Base-by-base conservation (phyloP, 2,329 filamentous ascomycete genomes). In the Aspergillus candidus region DNA sequence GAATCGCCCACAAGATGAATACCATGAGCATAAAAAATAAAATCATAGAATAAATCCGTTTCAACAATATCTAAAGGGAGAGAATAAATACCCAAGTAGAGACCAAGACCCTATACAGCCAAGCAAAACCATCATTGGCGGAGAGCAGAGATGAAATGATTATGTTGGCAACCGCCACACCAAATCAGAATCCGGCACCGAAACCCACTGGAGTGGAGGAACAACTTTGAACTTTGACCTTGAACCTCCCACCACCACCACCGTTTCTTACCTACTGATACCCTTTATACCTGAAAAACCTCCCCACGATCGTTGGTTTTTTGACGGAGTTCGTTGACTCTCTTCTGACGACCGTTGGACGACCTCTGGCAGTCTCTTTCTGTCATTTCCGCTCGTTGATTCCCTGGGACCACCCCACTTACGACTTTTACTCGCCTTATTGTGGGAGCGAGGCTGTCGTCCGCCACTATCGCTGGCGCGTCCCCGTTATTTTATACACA, bases 181-280 rank as follows among this genome's bases (percentile, higher is more conserved):
- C 22, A 10, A 27, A 27, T 27, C 22, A 27, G 6, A 27, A 27
- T 27, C 22, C 22, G 4, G 22, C 8, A 27, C 6, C 22, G 38
- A 44, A 50, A 50, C 45, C 48, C 57, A 56, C 57, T 61, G 59
- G 59, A 62, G 59, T 27, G 22, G 22, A 27, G 22, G 22, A 27
- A 27, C 22, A 27, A 27, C 22, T 27, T 27, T 27, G 22, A 27
- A 27, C 22, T 27, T 18, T 18, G 36, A 14, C 18, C 36, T 38
- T 27, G 22, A 27, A 27, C 22, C 22, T 27, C 22, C 22, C 22
- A 27, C 22, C 22, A 27, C 22, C 22, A 27, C 6, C 22, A 27
- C 18, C 3, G 3, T 5, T 18, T 18, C 3, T 18, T 6, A 18
- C 18, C 18, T 15, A 15, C 36, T 15, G 32, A 30, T 14, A 39